A percentile compares a stretch with the other conserved stretches of the same genome.
Conservation (phyloP, 225 moss, liverwort and hornwort genomes). For the Neckera pumila region DNA sequence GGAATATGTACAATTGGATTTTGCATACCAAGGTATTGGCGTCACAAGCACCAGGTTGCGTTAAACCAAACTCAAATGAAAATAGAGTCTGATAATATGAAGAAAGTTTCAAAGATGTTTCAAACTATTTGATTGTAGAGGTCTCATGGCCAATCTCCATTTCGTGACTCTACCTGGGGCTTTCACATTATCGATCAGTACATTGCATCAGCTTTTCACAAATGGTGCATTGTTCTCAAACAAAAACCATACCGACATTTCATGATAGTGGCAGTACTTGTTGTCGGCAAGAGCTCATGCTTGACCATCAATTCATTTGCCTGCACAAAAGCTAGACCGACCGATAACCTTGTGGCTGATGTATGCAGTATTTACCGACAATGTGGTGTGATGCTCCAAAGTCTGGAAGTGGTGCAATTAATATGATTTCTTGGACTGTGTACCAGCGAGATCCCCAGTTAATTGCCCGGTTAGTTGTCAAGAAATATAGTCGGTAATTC, state of each 20-base stretch:
- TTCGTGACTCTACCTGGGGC: not conserved
- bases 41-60: rapidly evolving
- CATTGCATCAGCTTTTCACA: not conserved
- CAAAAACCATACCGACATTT: not conserved
- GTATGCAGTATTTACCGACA: not conserved
- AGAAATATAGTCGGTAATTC: not conserved
- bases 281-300: not conserved
- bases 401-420: not conserved
- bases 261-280: not conserved
- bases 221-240: not conserved
- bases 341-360: not conserved
- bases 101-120: not conserved
- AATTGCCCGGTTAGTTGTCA: not conserved
- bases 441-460: not conserved
- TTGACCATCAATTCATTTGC: not conserved
- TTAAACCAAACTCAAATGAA: not conserved
- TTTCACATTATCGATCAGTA: not conserved
- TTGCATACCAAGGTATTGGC: not conserved
- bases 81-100: too few species aligned
- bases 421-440: not conserved
- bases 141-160: constrained; percentile 2
- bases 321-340: not conserved
- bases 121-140: not conserved
- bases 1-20: not conserved
- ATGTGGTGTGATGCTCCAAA: not conserved